phyloP scores from a whole-genome alignment of 139 green algal genomes.

The Chlamydomonas sp. region DNA sequence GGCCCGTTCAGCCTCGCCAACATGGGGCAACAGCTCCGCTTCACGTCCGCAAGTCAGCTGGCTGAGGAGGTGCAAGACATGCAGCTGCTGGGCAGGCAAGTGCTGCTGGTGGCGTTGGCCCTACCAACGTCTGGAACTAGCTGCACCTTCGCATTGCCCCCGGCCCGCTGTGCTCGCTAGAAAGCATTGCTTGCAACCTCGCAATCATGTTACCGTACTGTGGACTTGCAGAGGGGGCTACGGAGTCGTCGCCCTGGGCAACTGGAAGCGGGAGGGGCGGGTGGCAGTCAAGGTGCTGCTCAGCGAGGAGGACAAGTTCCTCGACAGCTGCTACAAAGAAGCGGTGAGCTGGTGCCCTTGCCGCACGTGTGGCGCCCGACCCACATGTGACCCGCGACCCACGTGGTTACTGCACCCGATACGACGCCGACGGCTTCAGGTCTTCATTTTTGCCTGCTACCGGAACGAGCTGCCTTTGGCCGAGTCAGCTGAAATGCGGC shows the following conservation, averaged over 20 bases:
- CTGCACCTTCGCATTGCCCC: not conserved
- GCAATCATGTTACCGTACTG: not conserved
- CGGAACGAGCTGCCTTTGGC: not conserved
- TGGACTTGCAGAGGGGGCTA: slow-evolving; percentile 14
- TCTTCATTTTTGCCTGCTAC: not conserved
- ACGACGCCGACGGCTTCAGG: not conserved
- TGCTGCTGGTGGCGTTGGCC: not conserved
- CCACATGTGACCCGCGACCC: not conserved
- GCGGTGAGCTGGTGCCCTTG: not conserved
- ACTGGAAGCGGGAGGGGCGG: slow-evolving; percentile 16
- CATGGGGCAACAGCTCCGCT: not conserved
- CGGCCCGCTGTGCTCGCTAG: not conserved
- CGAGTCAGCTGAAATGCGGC: not conserved
- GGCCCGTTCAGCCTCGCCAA: not conserved
- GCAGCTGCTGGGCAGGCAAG: slow-evolving; percentile 10
- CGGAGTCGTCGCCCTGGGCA: slow-evolving; percentile 5
- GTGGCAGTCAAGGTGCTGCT: slow-evolving; percentile 28
- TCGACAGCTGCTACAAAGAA: slow-evolving; percentile 20
- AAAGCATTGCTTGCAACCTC: not conserved
- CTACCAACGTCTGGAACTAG: not conserved
- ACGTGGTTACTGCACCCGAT: not conserved
- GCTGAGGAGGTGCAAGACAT: slow-evolving; percentile 8
- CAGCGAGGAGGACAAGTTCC: slow-evolving; percentile 1
- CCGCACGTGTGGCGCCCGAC: too few species aligned
- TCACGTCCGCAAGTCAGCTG: not conserved